These are phyloP conservation scores for Kluyveromyces nonfermentans DNA, from an alignment of 805 yeast species.

Conservation along the genomic window DNA sequence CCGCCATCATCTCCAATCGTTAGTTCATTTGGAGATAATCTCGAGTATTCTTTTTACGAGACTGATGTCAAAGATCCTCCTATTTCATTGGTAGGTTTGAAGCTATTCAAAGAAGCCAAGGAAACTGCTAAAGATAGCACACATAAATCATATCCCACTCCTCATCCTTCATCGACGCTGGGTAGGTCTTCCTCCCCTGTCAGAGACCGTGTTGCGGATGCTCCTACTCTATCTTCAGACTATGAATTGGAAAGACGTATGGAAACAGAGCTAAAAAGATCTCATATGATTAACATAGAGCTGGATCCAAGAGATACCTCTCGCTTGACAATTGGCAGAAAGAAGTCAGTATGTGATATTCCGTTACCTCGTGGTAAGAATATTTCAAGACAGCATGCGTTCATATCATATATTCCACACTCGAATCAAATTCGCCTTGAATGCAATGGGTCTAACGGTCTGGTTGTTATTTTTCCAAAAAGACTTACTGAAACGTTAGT, in stretches of 20 bases:
- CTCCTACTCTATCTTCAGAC: constrained; percentile 5
- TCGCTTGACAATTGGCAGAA: constrained; percentile 25
- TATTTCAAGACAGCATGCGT: constrained; percentile 28
- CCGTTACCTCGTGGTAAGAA: constrained; percentile 24
- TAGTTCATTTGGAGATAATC: constrained; percentile 6
- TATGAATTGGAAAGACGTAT: constrained; percentile 5
- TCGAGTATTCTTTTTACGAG: constrained; percentile 11
- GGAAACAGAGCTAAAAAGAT: background rate
- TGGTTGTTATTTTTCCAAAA: constrained; percentile 54
- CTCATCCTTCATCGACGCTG: constrained; percentile 56
- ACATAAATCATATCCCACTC: constrained; percentile 46
- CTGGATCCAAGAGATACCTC: constrained; percentile 14
- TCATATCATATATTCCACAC: constrained; percentile 32
- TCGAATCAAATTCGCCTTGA: constrained; percentile 40
- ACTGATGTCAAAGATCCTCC: constrained; percentile 3
- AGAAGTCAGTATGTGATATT: constrained; percentile 23
- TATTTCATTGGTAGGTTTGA: constrained; percentile 14
- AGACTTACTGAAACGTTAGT: constrained; percentile 28
- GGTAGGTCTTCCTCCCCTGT: constrained; percentile 35
- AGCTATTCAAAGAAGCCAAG: constrained; percentile 7
- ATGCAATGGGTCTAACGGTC: constrained; percentile 81
- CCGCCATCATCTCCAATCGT: constrained; percentile 34
- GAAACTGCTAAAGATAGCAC: constrained; percentile 2
- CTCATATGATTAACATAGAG: constrained; percentile 6
- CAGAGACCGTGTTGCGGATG: constrained; percentile 7